Evolutionary conservation across 768 basidiomycete genomes (phyloP).

Genomic region (Leccinum subgranulosum): DNA sequence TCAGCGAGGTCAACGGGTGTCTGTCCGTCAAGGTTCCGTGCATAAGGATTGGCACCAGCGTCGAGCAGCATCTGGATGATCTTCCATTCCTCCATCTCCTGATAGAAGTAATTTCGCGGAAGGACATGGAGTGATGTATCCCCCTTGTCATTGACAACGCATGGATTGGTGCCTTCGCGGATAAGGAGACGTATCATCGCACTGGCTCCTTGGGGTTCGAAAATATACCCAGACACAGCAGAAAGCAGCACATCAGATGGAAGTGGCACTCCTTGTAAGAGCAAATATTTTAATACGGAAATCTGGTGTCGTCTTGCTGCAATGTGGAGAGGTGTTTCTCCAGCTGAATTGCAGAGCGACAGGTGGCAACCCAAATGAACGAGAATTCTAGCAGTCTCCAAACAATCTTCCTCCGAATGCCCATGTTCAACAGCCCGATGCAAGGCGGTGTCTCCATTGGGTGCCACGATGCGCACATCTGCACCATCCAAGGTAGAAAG

Average conservation of each 20-base stretch:
- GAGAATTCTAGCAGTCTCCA: neutral
- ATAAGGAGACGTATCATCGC: neutral
- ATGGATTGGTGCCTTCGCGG: too few species aligned
- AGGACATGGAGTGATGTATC: too few species aligned
- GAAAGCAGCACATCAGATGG: neutral
- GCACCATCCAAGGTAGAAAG: neutral
- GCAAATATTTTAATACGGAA: neutral
- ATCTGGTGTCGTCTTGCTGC: neutral
- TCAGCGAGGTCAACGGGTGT: neutral
- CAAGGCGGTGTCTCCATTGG: neutral
- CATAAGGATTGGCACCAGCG: too few species aligned
- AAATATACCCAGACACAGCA: neutral
- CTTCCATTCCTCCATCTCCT: neutral
- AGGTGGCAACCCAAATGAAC: neutral
- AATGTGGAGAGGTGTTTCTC: neutral
- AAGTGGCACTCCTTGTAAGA: neutral
- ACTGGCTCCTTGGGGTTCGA: accelerated
- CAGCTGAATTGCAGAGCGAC: neutral
- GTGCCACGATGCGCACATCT: neutral
- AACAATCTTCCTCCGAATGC: neutral
- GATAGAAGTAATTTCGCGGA: too few species aligned
- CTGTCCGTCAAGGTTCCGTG: neutral
- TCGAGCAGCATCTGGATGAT: neutral
- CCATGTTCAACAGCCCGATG: neutral
- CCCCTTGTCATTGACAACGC: too few species aligned